A percentile compares a stretch with the other conserved stretches of the same genome.
These are phyloP conservation scores for Pythium folliculosum DNA, from an alignment of 352 stramenopile genomes.

Conservation along the genomic window DNA sequence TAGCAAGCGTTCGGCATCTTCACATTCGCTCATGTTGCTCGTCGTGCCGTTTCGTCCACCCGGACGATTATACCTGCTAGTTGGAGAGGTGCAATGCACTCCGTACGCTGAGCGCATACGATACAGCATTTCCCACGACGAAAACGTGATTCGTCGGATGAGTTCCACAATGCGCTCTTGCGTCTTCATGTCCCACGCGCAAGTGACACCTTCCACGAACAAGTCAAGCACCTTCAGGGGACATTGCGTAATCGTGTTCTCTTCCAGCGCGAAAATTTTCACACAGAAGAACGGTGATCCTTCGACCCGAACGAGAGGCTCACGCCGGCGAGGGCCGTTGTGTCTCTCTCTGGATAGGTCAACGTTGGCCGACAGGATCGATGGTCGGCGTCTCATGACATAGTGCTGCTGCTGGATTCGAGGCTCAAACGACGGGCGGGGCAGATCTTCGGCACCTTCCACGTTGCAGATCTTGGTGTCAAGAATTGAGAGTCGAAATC, in stretches of 20 bases:
- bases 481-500: conserved; percentile 56
- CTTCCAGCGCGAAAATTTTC: conserved; percentile 66
- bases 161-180: conserved; percentile 71
- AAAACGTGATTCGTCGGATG: conserved; percentile 64
- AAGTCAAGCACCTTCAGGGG: conserved; percentile 66
- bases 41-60: conserved; percentile 59
- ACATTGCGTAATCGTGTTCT: conserved; percentile 48
- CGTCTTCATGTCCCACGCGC: conserved; percentile 51
- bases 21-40: conserved; percentile 45
- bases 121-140: conserved; percentile 83
- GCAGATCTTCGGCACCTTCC: neutral
- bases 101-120: conserved; percentile 58
- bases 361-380: neutral
- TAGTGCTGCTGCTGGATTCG: conserved; percentile 13
- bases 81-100: conserved; percentile 40
- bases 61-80: conserved; percentile 64
- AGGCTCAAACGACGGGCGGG: neutral
- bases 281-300: conserved; percentile 40
- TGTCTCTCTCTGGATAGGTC: neutral
- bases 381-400: conserved; percentile 8
- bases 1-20: conserved; percentile 39
- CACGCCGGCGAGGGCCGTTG: neutral
- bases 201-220: conserved; percentile 48
- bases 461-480: conserved; percentile 47
- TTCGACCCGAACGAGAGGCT: neutral